These are phyloP conservation scores for Phytopythium delawarense DNA, from an alignment of 352 stramenopile genomes.

Conservation along the genomic window DNA sequence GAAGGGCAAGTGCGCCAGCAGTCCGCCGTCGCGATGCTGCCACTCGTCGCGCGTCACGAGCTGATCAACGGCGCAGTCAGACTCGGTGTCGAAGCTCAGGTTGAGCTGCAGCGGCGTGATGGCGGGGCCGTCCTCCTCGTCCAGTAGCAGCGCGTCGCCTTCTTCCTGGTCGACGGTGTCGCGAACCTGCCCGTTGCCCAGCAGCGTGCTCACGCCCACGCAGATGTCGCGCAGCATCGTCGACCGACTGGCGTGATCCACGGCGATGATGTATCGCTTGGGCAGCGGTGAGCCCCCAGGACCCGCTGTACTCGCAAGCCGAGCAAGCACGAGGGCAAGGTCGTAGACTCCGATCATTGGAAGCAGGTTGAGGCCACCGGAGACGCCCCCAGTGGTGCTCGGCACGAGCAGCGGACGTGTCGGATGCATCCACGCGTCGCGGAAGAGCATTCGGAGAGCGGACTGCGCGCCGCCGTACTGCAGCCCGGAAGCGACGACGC, in stretches of 20 bases:
- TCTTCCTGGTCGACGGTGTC: constrained; percentile 33
- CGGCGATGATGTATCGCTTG: constrained; percentile 65
- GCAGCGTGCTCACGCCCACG: constrained; percentile 47
- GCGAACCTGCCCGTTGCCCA: constrained; percentile 44
- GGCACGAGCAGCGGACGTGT: constrained; percentile 51
- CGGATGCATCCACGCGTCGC: constrained; percentile 69
- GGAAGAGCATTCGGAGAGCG: constrained; percentile 59
- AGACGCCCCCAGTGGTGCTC: constrained; percentile 33
- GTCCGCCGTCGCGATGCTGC: constrained; percentile 50
- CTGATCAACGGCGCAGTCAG: constrained; percentile 37
- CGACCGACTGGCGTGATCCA: constrained; percentile 46
- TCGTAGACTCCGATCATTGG: constrained; percentile 86
- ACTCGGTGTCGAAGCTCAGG: constrained; percentile 62
- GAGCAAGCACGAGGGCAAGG: constrained; percentile 49
- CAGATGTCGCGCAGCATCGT: constrained; percentile 66
- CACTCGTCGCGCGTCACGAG: constrained; percentile 64
- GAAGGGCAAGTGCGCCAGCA: constrained; percentile 57
- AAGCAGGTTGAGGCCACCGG: constrained; percentile 55
- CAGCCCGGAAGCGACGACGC: constrained; percentile 65
- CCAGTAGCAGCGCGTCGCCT: constrained; percentile 49
- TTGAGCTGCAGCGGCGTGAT: constrained; percentile 66
- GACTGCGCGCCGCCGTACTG: constrained; percentile 78
- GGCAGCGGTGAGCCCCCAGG: constrained; percentile 16
- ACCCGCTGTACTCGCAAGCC: constrained; percentile 25
- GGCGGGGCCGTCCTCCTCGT: constrained; percentile 48